Evolutionary conservation across 768 basidiomycete genomes (phyloP), one percentile per base, ranked within the genome.

Genomic region (Amanita inopinata): DNA sequence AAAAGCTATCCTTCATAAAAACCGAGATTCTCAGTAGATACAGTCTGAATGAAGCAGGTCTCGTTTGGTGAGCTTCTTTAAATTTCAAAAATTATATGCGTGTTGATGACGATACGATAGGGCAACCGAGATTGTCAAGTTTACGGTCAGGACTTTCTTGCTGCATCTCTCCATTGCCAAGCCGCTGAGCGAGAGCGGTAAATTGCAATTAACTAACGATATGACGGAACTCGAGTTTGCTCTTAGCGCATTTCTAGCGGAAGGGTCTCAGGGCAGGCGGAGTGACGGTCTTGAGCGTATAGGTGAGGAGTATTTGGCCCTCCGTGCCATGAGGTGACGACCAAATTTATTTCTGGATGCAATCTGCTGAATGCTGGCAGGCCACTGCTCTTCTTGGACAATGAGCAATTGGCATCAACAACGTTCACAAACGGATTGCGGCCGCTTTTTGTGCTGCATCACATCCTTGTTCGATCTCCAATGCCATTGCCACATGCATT

Each of bases 181-280:
- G 51, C 93, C 93, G 0, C 70, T 98, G 3, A 84, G 91, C 4
- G 96, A 99, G 65, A 74, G 76, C 45, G 92, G 93, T 10, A 97
- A 96, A 58, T 74, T 99, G 18, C 92, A 94, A 62, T 69, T 98
- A 49, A 89, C 91, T 45, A 86, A 80, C 35, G 94, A 99, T 59
- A 94, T 97, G 91, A 86, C 93, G 0, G 87, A 91, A 58, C 71
- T 98, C 47, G 96, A 99, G 64, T 96, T 98, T 58, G 80, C 87
- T 0, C 59, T 99, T 42, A 84, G 80, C 52, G 76, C 85, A 3
- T 87, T 97, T 58, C 67, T 81, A 64, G 67, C 65, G 1, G 78
- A 80, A 43, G 69, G 70, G 38, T 56, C 65, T 2, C 72, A 74
- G 48, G 68, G 66, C 45, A 76, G 78, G 52, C 74, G 80, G 4